phyloP scores from a whole-genome alignment of 768 basidiomycete species.

The Auricularia sp. region DNA sequence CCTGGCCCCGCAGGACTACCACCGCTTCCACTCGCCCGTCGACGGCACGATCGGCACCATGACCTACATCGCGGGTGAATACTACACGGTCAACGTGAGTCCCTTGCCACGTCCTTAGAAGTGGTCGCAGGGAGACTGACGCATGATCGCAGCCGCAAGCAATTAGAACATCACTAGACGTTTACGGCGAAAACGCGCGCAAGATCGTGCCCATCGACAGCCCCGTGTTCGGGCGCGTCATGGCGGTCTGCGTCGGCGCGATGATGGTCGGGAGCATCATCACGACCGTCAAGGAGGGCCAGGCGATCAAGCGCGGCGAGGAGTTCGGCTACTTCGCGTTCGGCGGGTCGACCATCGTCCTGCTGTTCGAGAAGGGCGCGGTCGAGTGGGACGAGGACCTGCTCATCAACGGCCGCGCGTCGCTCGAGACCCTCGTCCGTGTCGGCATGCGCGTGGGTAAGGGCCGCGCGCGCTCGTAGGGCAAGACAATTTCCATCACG shows the following conservation, averaged over 20 bases:
- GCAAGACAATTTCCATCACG: too few species aligned
- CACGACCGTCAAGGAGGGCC: constrained; percentile 79
- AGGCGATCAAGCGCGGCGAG: constrained; percentile 70
- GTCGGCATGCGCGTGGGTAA: constrained; percentile 79
- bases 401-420: constrained; percentile 69
- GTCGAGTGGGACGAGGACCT: constrained; percentile 92
- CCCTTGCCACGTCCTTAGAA: constrained; percentile 7
- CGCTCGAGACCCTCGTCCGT: constrained; percentile 83
- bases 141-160: constrained; percentile 64
- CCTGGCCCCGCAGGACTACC: constrained; percentile 90
- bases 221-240: constrained; percentile 81
- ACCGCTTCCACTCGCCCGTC: constrained; percentile 85
- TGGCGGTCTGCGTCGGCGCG: constrained; percentile 85
- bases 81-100: constrained; percentile 88
- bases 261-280: constrained; percentile 94
- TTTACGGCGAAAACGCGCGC: constrained; percentile 89
- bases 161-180: constrained; percentile 79
- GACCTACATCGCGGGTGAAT: constrained; percentile 79
- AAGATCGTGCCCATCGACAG: constrained; percentile 90
- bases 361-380: constrained; percentile 75
- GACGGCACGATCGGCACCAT: constrained; percentile 77
- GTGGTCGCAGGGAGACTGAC: background rate
- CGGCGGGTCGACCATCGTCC: constrained; percentile 88
- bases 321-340: constrained; percentile 95
- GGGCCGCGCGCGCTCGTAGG: background rate